These are phyloP conservation scores for Citrus sp. DNA, from an alignment of 345 rosid species.

Conservation along the genomic window DNA sequence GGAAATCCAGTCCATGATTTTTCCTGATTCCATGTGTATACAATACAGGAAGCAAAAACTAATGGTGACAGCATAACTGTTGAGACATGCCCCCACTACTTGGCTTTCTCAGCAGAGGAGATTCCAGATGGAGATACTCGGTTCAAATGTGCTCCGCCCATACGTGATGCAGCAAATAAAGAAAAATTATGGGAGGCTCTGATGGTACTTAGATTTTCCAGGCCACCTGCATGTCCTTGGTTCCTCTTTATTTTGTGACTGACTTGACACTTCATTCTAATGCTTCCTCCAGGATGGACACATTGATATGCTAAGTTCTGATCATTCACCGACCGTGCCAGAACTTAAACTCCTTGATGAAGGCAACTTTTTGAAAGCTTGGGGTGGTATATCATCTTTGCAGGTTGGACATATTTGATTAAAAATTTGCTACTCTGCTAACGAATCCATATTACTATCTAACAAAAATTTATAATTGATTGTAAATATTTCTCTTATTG, in stretches of 20 bases:
- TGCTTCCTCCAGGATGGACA: constrained; percentile 62
- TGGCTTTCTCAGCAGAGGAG: constrained; percentile 94
- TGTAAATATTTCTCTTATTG: not conserved
- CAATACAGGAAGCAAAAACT: constrained; percentile 62
- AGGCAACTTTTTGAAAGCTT: constrained; percentile 87
- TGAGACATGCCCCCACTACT: constrained; percentile 96
- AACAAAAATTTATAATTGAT: not conserved
- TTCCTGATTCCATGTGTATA: not conserved
- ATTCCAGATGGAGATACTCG: constrained; percentile 91
- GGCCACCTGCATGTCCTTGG: not conserved
- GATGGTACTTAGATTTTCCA: constrained; percentile 42
- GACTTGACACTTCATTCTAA: constrained; percentile 7
- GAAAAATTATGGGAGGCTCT: constrained; percentile 89
- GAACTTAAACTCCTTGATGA: constrained; percentile 70
- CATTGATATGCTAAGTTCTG: constrained; percentile 89
- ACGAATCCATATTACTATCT: not conserved
- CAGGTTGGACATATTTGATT: constrained; percentile 49
- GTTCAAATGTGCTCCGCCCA: constrained; percentile 93
- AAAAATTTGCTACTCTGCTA: not conserved
- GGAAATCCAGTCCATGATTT: not conserved
- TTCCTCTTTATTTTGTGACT: constrained; percentile 6
- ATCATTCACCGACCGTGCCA: constrained; percentile 91
- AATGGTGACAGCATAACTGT: constrained; percentile 76
- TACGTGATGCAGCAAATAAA: constrained; percentile 71
- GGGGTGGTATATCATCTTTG: constrained; percentile 98